phyloP scores from a whole-genome alignment of 306 rosid species.

The Crotalaria pallida region DNA sequence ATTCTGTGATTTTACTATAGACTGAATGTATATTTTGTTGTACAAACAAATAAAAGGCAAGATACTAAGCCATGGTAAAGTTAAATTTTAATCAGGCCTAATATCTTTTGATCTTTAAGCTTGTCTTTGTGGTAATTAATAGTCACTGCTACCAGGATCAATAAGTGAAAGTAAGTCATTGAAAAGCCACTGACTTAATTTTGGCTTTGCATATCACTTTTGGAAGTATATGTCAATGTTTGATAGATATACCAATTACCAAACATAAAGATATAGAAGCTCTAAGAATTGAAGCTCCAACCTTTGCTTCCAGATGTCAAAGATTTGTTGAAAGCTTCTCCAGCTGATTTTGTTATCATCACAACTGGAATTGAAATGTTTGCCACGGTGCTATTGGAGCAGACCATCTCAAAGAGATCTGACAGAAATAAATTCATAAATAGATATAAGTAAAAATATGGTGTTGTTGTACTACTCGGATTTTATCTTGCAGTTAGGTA shows the following conservation, averaged over 20 bases:
- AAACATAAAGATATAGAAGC: slow-evolving; percentile 11
- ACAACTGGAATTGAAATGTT: slow-evolving; percentile 75
- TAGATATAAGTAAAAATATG: background rate
- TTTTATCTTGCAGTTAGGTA: background rate
- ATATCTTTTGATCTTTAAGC: background rate
- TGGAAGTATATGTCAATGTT: background rate
- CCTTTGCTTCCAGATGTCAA: slow-evolving; percentile 57
- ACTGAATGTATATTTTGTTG: background rate
- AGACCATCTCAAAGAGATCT: slow-evolving; percentile 85
- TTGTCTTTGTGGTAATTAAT: background rate
- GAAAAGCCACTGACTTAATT: background rate
- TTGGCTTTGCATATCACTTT: no score
- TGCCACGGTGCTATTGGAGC: slow-evolving; percentile 47
- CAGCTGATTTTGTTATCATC: slow-evolving; percentile 68
- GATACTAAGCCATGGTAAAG: background rate
- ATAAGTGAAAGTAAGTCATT: background rate
- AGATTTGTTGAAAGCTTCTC: slow-evolving; percentile 57
- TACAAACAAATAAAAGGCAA: background rate
- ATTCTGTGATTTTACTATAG: background rate
- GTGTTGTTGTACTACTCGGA: background rate
- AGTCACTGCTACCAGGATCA: background rate
- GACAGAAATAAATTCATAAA: slow-evolving; percentile 1
- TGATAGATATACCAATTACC: background rate
- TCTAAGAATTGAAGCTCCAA: slow-evolving; percentile 30
- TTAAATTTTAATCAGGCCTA: background rate